Conservation (phyloP, 2,329 filamentous ascomycete species). For the Ophiostoma tasmaniense region DNA sequence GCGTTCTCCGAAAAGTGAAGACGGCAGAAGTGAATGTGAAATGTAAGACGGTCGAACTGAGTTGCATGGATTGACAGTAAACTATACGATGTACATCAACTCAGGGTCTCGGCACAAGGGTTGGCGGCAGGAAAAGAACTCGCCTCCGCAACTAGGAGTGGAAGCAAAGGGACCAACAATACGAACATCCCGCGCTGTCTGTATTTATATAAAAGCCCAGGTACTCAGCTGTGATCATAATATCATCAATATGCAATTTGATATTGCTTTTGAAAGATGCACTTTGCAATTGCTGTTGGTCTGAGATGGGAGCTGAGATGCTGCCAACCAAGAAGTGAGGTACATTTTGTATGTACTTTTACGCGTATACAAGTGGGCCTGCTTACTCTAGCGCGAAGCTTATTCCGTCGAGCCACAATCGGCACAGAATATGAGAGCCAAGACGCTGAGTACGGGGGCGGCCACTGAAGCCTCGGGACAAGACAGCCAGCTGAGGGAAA, state of each 20-base stretch:
- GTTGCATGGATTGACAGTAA: too few species aligned
- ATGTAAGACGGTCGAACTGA: not conserved
- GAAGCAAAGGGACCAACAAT: not conserved
- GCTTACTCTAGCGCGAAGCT: not conserved
- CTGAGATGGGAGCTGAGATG: not conserved
- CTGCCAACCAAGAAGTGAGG: not conserved
- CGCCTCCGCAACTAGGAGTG: not conserved
- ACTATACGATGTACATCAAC: not conserved
- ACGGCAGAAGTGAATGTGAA: not conserved
- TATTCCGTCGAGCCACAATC: not conserved
- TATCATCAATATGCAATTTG: not conserved
- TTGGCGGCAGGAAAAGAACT: not conserved
- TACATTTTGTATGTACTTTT: not conserved
- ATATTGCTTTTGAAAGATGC: not conserved
- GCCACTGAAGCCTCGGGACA: not conserved
- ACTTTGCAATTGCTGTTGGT: not conserved
- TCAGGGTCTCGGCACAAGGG: not conserved
- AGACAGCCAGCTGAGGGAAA: not conserved
- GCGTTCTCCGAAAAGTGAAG: not conserved
- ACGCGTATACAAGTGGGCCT: conserved; percentile 1
- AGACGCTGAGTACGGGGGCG: not conserved
- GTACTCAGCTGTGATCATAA: too few species aligned
- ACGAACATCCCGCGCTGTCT: too few species aligned
- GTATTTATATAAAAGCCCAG: too few species aligned
- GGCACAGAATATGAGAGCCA: not conserved